Conservation (phyloP, 768 basidiomycete species). For the Dioszegia hungarica region DNA sequence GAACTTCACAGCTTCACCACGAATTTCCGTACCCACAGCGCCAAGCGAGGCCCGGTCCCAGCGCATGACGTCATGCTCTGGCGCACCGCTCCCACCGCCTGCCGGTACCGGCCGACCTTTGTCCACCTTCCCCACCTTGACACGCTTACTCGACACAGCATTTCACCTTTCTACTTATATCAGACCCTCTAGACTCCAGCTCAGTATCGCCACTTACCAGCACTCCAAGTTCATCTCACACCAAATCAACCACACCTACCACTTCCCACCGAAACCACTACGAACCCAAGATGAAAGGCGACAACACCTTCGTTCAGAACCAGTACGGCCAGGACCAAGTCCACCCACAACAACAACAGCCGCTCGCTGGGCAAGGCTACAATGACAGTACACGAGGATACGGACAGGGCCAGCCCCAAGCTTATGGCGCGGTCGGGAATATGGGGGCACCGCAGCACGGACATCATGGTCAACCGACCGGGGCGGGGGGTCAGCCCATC, state of each 20-base stretch:
- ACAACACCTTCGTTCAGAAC: slow-evolving; percentile 4
- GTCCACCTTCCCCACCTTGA: no score
- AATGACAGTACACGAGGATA: background rate
- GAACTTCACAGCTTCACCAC: no score
- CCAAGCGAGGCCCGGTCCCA: no score
- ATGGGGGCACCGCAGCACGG: background rate
- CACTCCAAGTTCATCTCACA: background rate
- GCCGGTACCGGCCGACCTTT: no score
- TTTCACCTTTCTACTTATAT: no score
- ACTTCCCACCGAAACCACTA: background rate
- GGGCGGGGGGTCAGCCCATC: background rate
- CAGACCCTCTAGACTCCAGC: no score
- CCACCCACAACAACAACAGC: background rate
- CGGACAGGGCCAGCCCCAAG: background rate
- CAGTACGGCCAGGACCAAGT: slow-evolving; percentile 5
- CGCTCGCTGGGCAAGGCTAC: background rate
- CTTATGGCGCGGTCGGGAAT: slow-evolving; percentile 1
- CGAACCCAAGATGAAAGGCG: slow-evolving; percentile 5
- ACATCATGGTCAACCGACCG: background rate
- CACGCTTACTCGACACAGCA: no score
- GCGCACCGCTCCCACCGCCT: no score
- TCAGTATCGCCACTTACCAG: no score
- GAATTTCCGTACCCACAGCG: no score
- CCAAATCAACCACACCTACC: background rate
- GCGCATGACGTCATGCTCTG: no score